phyloP scores from a whole-genome alignment of 805 yeast genomes.

The Metschnikowia baotianmanensis region DNA sequence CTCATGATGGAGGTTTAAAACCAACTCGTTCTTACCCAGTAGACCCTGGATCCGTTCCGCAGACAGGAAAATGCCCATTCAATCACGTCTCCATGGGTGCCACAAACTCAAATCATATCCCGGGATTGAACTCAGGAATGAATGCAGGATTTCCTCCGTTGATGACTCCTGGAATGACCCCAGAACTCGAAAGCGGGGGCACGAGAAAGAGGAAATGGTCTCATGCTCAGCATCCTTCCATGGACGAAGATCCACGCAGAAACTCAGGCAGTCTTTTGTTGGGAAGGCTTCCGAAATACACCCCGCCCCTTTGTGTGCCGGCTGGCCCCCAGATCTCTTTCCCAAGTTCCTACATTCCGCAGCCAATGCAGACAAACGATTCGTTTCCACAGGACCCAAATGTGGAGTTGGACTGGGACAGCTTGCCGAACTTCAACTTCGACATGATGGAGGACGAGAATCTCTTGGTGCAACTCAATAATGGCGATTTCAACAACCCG shows the following conservation, averaged over 20 bases:
- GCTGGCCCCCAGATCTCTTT: not conserved
- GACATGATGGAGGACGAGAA: constrained; percentile 31
- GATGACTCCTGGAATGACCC: too few relatives aligned
- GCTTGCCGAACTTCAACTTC: constrained; percentile 27
- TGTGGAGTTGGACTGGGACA: constrained; percentile 19
- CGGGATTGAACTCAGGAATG: too few relatives aligned
- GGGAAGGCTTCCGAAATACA: constrained; percentile 5
- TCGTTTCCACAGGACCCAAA: constrained; percentile 1
- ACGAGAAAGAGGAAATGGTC: constrained; percentile 4
- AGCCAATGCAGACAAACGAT: not conserved
- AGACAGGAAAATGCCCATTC: constrained; percentile 1
- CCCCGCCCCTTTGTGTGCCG: constrained; percentile 13
- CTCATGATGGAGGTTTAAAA: too few relatives aligned
- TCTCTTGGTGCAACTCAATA: constrained; percentile 24
- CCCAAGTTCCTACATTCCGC: constrained; percentile 1
- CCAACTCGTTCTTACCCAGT: too few relatives aligned
- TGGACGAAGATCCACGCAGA: constrained; percentile 1
- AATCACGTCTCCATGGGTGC: constrained; percentile 1
- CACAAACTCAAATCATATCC: too few relatives aligned
- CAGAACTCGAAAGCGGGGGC: too few relatives aligned
- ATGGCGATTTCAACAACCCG: constrained; percentile 15
- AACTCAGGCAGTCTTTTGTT: constrained; percentile 2
- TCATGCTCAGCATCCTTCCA: not conserved
- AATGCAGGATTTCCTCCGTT: too few relatives aligned
- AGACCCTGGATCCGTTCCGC: not conserved